Percentiles rank a stretch among this genome's conserved stretches.
Evolutionary conservation across 306 rosid species (phyloP).

Genomic region (Citrullus colocynthis): DNA sequence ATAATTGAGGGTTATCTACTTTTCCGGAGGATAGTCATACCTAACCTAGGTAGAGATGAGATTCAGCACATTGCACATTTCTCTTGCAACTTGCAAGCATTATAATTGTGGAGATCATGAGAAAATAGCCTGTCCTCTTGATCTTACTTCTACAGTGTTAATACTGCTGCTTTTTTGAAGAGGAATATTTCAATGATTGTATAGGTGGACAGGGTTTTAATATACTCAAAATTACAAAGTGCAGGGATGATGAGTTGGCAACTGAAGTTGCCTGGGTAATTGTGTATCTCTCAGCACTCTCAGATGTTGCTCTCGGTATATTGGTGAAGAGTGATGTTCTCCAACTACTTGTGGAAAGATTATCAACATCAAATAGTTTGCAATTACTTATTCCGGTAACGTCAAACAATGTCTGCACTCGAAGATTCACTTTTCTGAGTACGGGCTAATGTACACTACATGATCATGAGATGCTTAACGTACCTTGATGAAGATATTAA

Average conservation of each 20-base stretch:
- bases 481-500: neutral
- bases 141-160: neutral
- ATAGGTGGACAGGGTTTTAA: conserved; percentile 1
- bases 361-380: conserved; percentile 63
- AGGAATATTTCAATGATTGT: neutral
- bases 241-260: conserved; percentile 88
- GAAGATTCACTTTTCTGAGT: neutral
- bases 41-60: neutral
- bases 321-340: conserved; percentile 68
- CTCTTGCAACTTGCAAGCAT: neutral
- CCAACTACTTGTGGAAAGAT: conserved; percentile 68
- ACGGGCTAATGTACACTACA: neutral
- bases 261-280: conserved; percentile 97
- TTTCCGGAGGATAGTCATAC: neutral
- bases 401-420: neutral
- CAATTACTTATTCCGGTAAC: conserved; percentile 85
- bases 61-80: neutral
- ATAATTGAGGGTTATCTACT: neutral
- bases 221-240: neutral
- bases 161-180: neutral
- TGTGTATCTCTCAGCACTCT: conserved; percentile 88
- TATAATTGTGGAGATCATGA: neutral
- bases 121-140: neutral
- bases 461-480: neutral
- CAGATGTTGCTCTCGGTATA: conserved; percentile 61